Conservation (phyloP, 1,284 basidiomycete species). For the Thelephora terrestris region DNA sequence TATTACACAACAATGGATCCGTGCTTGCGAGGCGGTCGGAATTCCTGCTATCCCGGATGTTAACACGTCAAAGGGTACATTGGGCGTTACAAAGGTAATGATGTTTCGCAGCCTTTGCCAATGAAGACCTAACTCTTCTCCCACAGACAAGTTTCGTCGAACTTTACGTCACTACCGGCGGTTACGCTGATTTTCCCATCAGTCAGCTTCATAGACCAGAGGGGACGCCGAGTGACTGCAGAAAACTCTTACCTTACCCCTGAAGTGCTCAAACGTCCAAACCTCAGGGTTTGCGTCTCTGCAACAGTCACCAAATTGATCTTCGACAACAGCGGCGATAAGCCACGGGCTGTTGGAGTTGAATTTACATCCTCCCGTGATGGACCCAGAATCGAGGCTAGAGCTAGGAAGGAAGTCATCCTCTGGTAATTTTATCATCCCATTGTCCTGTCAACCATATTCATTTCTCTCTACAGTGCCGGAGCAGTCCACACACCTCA, state of each 20-base stretch:
- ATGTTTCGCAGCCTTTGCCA: not conserved
- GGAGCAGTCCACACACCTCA: conserved; percentile 32
- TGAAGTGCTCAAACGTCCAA: conserved; percentile 49
- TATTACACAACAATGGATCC: conserved; percentile 33
- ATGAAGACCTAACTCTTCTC: not conserved
- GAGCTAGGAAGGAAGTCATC: conserved; percentile 18
- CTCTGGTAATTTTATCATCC: conserved; percentile 31
- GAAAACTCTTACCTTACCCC: conserved; percentile 57
- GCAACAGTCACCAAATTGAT: conserved; percentile 45
- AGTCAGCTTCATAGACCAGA: conserved; percentile 56
- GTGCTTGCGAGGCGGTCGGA: conserved; percentile 35
- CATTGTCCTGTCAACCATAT: not conserved
- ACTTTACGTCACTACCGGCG: not conserved
- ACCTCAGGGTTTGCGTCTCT: conserved; percentile 46
- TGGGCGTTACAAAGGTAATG: conserved; percentile 41
- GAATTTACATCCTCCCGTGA: conserved; percentile 35
- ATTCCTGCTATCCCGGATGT: conserved; percentile 41
- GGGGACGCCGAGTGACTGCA: conserved; percentile 43
- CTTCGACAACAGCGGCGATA: conserved; percentile 36
- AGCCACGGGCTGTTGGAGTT: conserved; percentile 46
- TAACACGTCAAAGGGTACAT: conserved; percentile 36
- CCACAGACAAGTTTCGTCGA: conserved; percentile 13
- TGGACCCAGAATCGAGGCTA: conserved; percentile 11
- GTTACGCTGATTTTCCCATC: not conserved
- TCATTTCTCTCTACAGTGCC: conserved; percentile 21